phyloP scores from a whole-genome alignment of 768 basidiomycete genomes.

The Rhizopogon vinicolor region DNA sequence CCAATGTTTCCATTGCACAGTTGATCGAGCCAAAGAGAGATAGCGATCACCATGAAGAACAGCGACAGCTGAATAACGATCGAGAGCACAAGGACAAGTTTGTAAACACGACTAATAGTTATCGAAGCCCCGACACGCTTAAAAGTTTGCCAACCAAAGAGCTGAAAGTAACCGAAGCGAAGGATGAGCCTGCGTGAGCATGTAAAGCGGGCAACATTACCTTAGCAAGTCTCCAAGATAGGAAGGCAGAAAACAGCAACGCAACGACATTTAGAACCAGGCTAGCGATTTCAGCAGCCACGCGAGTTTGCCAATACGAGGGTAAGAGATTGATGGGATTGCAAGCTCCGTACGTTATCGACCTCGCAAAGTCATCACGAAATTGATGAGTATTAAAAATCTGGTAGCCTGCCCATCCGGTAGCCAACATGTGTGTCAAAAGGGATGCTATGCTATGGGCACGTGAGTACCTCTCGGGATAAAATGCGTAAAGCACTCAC shows the following conservation, averaged over 20 bases:
- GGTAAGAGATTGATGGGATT: slow-evolving; percentile 48
- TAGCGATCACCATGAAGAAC: slow-evolving; percentile 71
- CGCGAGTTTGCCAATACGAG: slow-evolving; percentile 59
- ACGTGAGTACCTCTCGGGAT: not conserved
- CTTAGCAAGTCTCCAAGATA: slow-evolving; percentile 75
- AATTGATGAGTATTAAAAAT: slow-evolving; percentile 57
- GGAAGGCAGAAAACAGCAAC: slow-evolving; percentile 52
- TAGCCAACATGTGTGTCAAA: slow-evolving; percentile 68
- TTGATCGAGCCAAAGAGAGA: slow-evolving; percentile 75
- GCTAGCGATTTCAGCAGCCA: slow-evolving; percentile 57
- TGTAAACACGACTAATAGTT: slow-evolving; percentile 72
- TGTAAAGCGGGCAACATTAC: slow-evolving; percentile 29
- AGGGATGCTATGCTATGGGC: slow-evolving; percentile 51
- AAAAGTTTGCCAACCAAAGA: slow-evolving; percentile 86
- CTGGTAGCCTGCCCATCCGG: slow-evolving; percentile 70
- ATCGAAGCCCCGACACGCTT: slow-evolving; percentile 77
- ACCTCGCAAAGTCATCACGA: slow-evolving; percentile 45
- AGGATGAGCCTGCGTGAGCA: not conserved
- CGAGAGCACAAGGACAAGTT: slow-evolving; percentile 62
- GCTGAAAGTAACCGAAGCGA: slow-evolving; percentile 26
- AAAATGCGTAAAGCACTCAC: slow-evolving; percentile 13
- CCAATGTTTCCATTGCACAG: slow-evolving; percentile 64
- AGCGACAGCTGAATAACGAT: slow-evolving; percentile 71
- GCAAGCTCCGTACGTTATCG: slow-evolving; percentile 67
- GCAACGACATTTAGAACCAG: slow-evolving; percentile 59